phyloP scores from a whole-genome alignment of 2,329 filamentous ascomycete genomes.

The Monascus ruber region DNA sequence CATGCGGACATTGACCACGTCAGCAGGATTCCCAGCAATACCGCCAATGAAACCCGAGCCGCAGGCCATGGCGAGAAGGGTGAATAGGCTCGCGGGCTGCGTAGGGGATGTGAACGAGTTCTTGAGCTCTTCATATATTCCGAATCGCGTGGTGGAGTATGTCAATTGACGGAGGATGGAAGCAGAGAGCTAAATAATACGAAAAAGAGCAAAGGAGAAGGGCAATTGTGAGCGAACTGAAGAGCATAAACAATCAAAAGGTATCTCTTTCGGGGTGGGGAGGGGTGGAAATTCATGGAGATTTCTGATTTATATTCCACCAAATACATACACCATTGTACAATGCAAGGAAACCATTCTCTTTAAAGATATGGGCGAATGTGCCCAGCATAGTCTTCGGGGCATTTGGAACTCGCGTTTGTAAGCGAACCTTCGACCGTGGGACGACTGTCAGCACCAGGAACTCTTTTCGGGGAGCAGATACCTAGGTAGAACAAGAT shows the following conservation, averaged over 20 bases:
- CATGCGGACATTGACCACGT: conserved; percentile 97
- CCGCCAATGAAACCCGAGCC: conserved; percentile 80
- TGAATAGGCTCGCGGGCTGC: conserved; percentile 53
- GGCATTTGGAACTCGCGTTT: conserved; percentile 66
- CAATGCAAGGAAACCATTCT: conserved; percentile 65
- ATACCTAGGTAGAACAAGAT: neutral
- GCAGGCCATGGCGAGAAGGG: conserved; percentile 73
- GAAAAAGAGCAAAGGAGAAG: neutral
- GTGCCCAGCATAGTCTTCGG: conserved; percentile 77
- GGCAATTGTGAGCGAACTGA: neutral
- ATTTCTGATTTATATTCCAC: too few species aligned
- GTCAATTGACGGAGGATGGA: conserved; percentile 88
- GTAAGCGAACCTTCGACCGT: conserved; percentile 60
- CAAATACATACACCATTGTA: conserved; percentile 60
- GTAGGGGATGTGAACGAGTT: conserved; percentile 46
- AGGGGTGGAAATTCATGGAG: neutral
- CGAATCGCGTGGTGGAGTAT: conserved; percentile 93
- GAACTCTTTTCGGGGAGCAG: conserved; percentile 1
- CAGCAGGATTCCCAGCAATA: conserved; percentile 82
- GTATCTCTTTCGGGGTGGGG: conserved; percentile 1
- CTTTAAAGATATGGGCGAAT: conserved; percentile 66
- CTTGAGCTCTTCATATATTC: conserved; percentile 92
- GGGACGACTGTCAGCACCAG: conserved; percentile 6
- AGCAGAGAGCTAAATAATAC: conserved; percentile 55
- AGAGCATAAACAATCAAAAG: neutral